A percentile compares a stretch with the other conserved stretches of the same genome.
Conservation (phyloP, 2,329 filamentous ascomycete species). For the Trichoderma sp. region DNA sequence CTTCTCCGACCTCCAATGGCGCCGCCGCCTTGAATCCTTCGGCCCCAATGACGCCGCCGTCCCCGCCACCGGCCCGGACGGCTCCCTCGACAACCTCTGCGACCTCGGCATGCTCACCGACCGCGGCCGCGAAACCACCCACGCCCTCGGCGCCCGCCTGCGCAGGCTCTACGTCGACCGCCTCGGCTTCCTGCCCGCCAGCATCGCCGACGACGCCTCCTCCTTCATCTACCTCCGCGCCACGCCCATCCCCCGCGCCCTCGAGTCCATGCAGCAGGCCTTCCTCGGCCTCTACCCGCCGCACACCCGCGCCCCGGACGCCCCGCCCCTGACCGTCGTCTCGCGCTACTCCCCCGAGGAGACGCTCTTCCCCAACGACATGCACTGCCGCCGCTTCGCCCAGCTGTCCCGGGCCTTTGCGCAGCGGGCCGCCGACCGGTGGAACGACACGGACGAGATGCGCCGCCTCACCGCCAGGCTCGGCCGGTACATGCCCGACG, state of each 20-base stretch:
- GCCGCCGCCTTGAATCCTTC: constrained; percentile 81
- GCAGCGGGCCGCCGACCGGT: constrained; percentile 68
- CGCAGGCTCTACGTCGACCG: constrained; percentile 74
- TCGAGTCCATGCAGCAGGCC: constrained; percentile 76
- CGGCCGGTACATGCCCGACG: constrained; percentile 82
- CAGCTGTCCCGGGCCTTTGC: constrained; percentile 71
- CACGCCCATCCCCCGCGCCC: constrained; percentile 72
- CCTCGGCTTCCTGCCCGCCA: constrained; percentile 68
- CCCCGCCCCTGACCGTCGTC: constrained; percentile 67
- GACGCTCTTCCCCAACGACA: constrained; percentile 78
- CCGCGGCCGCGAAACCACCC: constrained; percentile 71
- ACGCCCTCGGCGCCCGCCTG: constrained; percentile 67
- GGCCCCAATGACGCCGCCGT: constrained; percentile 69
- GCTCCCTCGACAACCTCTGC: constrained; percentile 79
- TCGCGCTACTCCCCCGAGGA: constrained; percentile 68
- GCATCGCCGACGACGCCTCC: constrained; percentile 55
- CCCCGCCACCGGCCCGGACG: constrained; percentile 66
- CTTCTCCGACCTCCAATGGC: constrained; percentile 59
- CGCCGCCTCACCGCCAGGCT: constrained; percentile 75
- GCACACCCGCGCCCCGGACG: constrained; percentile 46
- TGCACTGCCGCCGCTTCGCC: constrained; percentile 71
- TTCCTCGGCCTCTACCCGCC: constrained; percentile 75
- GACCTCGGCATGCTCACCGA: constrained; percentile 77
- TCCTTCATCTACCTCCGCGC: constrained; percentile 69
- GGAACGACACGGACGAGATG: constrained; percentile 81